Conservation (phyloP, 805 yeast genomes). For the Pichia manshurica region DNA sequence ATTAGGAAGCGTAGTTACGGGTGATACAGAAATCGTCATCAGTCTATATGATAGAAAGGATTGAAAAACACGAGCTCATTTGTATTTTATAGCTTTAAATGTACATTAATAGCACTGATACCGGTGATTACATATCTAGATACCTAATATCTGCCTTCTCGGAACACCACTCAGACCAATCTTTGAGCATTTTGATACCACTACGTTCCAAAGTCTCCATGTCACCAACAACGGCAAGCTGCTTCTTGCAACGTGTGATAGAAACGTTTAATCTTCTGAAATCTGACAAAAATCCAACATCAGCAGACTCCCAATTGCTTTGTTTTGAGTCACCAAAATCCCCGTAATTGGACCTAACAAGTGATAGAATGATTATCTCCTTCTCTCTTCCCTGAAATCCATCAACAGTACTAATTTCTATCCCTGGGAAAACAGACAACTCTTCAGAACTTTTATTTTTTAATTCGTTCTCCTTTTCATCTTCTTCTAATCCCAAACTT, state of each 20-base stretch:
- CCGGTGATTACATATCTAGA: constrained; percentile 43
- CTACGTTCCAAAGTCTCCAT: constrained; percentile 56
- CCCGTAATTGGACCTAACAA: constrained; percentile 68
- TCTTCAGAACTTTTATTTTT: constrained; percentile 13
- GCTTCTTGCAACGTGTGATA: constrained; percentile 83
- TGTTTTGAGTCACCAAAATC: constrained; percentile 1
- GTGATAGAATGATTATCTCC: constrained; percentile 70
- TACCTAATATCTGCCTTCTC: constrained; percentile 61
- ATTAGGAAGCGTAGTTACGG: constrained; percentile 55
- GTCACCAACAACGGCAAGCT: constrained; percentile 82
- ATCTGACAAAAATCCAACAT: constrained; percentile 80
- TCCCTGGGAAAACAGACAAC: constrained; percentile 32
- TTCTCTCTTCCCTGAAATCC: constrained; percentile 97
- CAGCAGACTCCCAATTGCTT: constrained; percentile 34
- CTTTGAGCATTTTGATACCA: constrained; percentile 42
- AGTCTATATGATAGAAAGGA: constrained; percentile 28
- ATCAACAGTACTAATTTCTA: constrained; percentile 88
- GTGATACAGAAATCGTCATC: constrained; percentile 46
- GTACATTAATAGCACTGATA: background rate
- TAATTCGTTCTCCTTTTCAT: constrained; percentile 4
- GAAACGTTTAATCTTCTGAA: constrained; percentile 84
- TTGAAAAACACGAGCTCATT: constrained; percentile 11
- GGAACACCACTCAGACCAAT: constrained; percentile 70
- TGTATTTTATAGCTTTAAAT: background rate
- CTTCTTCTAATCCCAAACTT: constrained; percentile 11